Percentiles rank a stretch among this genome's conserved stretches.
phyloP scores from a whole-genome alignment of 2,329 filamentous ascomycete species.

The Colletotrichum ledebouriae region DNA sequence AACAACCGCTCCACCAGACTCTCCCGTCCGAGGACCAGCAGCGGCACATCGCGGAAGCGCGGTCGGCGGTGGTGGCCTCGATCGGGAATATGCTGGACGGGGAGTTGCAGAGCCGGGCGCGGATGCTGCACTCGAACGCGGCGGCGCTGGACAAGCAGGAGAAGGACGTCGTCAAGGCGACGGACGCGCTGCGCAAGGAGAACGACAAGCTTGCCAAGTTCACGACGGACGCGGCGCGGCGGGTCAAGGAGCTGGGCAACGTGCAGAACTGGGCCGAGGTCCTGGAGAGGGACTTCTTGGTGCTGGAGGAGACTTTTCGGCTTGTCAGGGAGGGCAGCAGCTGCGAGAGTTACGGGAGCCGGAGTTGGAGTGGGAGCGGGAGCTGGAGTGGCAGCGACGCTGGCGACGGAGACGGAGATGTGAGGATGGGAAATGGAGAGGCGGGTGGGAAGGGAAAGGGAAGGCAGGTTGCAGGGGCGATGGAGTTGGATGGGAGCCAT shows the following conservation, averaged over 20 bases:
- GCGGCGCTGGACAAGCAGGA: constrained; percentile 76
- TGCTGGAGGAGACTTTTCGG: constrained; percentile 74
- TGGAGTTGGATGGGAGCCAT: constrained; percentile 39
- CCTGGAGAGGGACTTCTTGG: constrained; percentile 76
- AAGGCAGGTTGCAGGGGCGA: constrained; percentile 44
- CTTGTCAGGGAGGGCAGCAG: constrained; percentile 58
- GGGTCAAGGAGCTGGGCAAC: constrained; percentile 83
- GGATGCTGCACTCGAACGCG: constrained; percentile 77
- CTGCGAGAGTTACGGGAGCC: constrained; percentile 47
- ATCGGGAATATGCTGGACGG: constrained; percentile 79
- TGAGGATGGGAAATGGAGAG: constrained; percentile 35
- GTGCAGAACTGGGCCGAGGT: constrained; percentile 92
- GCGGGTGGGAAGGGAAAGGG: constrained; percentile 3
- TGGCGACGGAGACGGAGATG: constrained; percentile 32
- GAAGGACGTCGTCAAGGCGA: constrained; percentile 72
- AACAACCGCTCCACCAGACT: constrained; percentile 49
- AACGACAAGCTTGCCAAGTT: constrained; percentile 75
- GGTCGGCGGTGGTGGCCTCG: constrained; percentile 70
- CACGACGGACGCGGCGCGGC: constrained; percentile 71
- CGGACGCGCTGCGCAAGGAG: constrained; percentile 71
- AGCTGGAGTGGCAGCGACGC: constrained; percentile 55
- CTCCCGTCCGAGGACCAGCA: constrained; percentile 59
- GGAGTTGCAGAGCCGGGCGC: constrained; percentile 76
- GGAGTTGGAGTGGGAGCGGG: constrained; percentile 48
- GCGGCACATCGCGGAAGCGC: constrained; percentile 68